Conservation (phyloP, 2,329 filamentous ascomycete genomes). For the Fusarium coffeatum region DNA sequence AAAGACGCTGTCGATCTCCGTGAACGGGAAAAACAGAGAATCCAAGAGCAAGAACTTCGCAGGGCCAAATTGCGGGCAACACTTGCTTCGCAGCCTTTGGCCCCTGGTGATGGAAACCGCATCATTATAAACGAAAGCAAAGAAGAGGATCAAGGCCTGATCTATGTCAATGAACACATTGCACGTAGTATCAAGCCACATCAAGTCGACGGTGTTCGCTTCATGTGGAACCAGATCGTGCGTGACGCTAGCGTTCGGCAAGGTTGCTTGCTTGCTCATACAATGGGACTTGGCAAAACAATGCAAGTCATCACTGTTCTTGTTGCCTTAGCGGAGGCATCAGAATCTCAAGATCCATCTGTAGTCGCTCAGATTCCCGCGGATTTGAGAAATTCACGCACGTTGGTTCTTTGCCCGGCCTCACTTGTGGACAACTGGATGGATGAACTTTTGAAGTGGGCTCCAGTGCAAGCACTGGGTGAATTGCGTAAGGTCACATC, state of each 20-base stretch:
- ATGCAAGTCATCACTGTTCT: conserved; percentile 92
- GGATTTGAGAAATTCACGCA: conserved; percentile 70
- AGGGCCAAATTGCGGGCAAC: conserved; percentile 59
- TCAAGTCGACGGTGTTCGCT: conserved; percentile 83
- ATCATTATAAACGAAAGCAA: conserved; percentile 77
- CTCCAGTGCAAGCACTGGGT: conserved; percentile 66
- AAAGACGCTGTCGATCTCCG: conserved; percentile 63
- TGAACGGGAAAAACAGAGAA: conserved; percentile 64
- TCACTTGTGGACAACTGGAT: conserved; percentile 83
- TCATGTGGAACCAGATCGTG: conserved; percentile 89
- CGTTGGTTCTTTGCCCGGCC: conserved; percentile 80
- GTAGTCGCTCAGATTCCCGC: conserved; percentile 75
- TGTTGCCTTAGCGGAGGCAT: conserved; percentile 75
- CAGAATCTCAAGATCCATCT: conserved; percentile 65
- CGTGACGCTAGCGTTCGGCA: conserved; percentile 67
- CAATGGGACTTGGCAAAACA: conserved; percentile 93
- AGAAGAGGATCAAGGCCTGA: conserved; percentile 67
- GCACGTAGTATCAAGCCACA: conserved; percentile 77
- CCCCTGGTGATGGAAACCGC: conserved; percentile 58
- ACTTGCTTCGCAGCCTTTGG: conserved; percentile 58
- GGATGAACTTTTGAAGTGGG: conserved; percentile 81
- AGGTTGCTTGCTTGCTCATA: conserved; percentile 86
- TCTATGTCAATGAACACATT: conserved; percentile 74
- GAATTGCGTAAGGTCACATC: conserved; percentile 66
- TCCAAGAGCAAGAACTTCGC: conserved; percentile 66